Conservation (phyloP, 805 yeast genomes). For the Grigorovia transvaalensis region DNA sequence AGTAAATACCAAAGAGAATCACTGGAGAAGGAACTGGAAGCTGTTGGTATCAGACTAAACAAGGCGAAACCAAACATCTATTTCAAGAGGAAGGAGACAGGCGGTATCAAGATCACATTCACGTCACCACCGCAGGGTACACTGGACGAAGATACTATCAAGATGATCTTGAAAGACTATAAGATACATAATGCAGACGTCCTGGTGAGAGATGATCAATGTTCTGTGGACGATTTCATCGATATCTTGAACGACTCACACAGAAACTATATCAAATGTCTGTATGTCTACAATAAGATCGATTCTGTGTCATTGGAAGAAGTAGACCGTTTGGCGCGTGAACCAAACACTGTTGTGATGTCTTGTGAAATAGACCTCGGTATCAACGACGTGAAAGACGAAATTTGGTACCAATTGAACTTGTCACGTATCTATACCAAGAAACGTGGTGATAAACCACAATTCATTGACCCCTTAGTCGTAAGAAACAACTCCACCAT, state of each 20-base stretch:
- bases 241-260: constrained; percentile 84
- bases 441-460: constrained; percentile 72
- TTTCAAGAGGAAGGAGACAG: constrained; percentile 71
- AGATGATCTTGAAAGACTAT: constrained; percentile 72
- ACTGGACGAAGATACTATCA: constrained; percentile 70
- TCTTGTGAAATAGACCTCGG: constrained; percentile 87
- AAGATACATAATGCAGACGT: constrained; percentile 91
- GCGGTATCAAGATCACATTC: constrained; percentile 80
- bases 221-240: constrained; percentile 86
- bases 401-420: constrained; percentile 83
- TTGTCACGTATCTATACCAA: constrained; percentile 79
- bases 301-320: constrained; percentile 94
- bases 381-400: constrained; percentile 76
- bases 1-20: constrained; percentile 81
- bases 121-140: constrained; percentile 66
- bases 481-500: constrained; percentile 71
- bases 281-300: constrained; percentile 88
- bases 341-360: constrained; percentile 88
- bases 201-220: constrained; percentile 75
- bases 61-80: constrained; percentile 68
- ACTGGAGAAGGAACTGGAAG: constrained; percentile 79
- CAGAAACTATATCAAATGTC: constrained; percentile 79
- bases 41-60: constrained; percentile 87
- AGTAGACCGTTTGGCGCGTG: constrained; percentile 82
- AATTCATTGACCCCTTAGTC: constrained; percentile 82